phyloP scores from a whole-genome alignment of 2,329 filamentous ascomycete genomes.

The Exserohilum turcica region DNA sequence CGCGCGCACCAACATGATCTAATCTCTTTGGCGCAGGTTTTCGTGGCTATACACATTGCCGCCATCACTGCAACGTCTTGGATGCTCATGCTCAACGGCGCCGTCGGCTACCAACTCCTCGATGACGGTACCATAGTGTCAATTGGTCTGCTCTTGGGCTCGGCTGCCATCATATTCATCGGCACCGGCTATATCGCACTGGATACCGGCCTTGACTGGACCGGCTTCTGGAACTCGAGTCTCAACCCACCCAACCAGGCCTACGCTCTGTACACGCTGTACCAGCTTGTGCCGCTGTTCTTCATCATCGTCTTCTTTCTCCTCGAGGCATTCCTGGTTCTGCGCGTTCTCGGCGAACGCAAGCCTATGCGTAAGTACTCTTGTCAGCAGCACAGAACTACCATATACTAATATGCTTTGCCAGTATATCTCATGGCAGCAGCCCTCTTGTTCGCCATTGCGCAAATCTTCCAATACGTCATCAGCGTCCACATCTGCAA shows the following conservation, averaged over 20 bases:
- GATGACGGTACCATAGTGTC: conserved; percentile 92
- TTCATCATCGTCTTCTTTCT: conserved; percentile 88
- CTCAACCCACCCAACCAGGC: conserved; percentile 63
- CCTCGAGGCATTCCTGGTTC: conserved; percentile 80
- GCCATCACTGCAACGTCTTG: conserved; percentile 86
- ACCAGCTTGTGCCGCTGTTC: conserved; percentile 85
- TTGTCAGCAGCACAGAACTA: not conserved
- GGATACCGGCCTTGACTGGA: conserved; percentile 88
- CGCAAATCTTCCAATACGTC: conserved; percentile 95
- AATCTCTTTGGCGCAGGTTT: conserved; percentile 64
- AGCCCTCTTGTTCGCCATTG: conserved; percentile 81
- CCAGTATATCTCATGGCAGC: conserved; percentile 75
- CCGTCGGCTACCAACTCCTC: conserved; percentile 90
- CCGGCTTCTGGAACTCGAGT: conserved; percentile 69
- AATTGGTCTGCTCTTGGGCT: conserved; percentile 73
- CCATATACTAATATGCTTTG: conserved; percentile 19
- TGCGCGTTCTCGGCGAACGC: conserved; percentile 83
- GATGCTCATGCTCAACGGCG: conserved; percentile 88
- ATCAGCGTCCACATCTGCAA: conserved; percentile 89
- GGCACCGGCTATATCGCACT: conserved; percentile 95
- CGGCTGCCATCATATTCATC: conserved; percentile 74
- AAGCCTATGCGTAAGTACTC: conserved; percentile 78
- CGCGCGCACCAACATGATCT: not conserved
- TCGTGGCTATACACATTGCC: conserved; percentile 87
- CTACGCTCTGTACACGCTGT: conserved; percentile 90